Evolutionary conservation across 192 early-diverging fungal genomes (phyloP).

Genomic region (Coemansia sp.): DNA sequence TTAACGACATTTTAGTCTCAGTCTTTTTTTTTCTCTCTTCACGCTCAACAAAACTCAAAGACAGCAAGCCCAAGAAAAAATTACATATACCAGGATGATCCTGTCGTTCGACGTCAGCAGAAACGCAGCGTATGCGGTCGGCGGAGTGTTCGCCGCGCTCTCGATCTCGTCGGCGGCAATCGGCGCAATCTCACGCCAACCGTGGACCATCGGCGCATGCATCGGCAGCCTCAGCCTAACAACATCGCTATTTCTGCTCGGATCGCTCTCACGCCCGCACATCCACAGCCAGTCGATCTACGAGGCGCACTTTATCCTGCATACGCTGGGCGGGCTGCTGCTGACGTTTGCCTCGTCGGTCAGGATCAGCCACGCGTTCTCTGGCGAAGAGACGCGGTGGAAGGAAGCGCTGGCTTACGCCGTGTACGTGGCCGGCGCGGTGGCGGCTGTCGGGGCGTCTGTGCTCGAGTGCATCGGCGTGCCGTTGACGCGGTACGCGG

Average conservation of each 20-base stretch:
- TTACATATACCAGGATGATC: too few relatives aligned
- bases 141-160: conserved; percentile 29
- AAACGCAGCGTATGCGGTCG: conserved; percentile 26
- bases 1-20: too few relatives aligned
- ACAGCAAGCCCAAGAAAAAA: too few relatives aligned
- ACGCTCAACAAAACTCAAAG: too few relatives aligned
- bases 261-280: conserved; percentile 2
- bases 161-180: conserved; percentile 6
- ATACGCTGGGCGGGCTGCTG: conserved; percentile 16
- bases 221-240: conserved; percentile 12
- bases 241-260: conserved; percentile 32
- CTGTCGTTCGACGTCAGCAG: neutral
- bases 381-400: neutral
- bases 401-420: neutral
- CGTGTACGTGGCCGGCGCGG: neutral
- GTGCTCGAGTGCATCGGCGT: conserved; percentile 22
- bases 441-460: conserved; percentile 1
- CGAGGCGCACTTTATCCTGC: conserved; percentile 15
- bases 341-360: conserved; percentile 9
- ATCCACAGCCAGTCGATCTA: conserved; percentile 13
- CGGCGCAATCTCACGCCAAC: conserved; percentile 1
- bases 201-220: conserved; percentile 4
- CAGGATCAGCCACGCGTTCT: conserved; percentile 2
- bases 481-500: conserved; percentile 9
- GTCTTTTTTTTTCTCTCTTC: too few relatives aligned